Base-by-base conservation (phyloP, 208 protist species). In the Vickermania ingenoplastis region DNA sequence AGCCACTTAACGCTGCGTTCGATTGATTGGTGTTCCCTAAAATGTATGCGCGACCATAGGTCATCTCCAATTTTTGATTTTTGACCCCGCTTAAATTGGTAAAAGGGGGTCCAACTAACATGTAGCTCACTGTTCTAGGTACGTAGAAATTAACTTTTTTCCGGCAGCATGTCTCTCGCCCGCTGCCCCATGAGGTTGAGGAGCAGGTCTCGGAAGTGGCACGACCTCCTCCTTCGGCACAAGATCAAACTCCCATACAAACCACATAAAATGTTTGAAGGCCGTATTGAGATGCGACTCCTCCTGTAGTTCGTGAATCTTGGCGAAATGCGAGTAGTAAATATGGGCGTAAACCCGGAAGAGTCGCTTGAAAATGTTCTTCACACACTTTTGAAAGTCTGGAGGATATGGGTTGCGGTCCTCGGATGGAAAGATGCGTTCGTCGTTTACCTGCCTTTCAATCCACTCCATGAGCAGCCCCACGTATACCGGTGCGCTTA, bases 331-430 rank as follows among this genome's bases (percentile, higher is more conserved):
- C n/a, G 82, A 89, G 78, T 99, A 92, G 71, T 99, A 99, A 45
- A 99, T 97, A 63, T 99, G 98, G 13, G 95, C 98, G 71, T 99
- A 99, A 0, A 99, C 96, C 31, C 98, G 83, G 71, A 99, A 99
- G 14, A 99, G 79, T 25, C 98, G 72, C 50, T 97, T 96, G 73
- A 99, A 99, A 14, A 99, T 99, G 41, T 91, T 97, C 24, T 88
- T 89, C 14, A 99, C 95, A 23, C 85, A 87, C 3, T 73, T 67
- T 13, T 74, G 59, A 61, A 97, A 97, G 45, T 95, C 81, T 13
- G 67, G 71, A 2, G 91, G 87, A 64, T 93, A 96, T 11, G 89
- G 89, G 49, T 90, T 92, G 49, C 75, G 71, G 54, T 92, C 86
- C 65, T 97, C 89, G 0, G 92, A 89, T 3, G 98, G 98, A 68